Evolutionary conservation across 2,329 filamentous ascomycete genomes (phyloP).

Genomic region (Verticillium nubilum): DNA sequence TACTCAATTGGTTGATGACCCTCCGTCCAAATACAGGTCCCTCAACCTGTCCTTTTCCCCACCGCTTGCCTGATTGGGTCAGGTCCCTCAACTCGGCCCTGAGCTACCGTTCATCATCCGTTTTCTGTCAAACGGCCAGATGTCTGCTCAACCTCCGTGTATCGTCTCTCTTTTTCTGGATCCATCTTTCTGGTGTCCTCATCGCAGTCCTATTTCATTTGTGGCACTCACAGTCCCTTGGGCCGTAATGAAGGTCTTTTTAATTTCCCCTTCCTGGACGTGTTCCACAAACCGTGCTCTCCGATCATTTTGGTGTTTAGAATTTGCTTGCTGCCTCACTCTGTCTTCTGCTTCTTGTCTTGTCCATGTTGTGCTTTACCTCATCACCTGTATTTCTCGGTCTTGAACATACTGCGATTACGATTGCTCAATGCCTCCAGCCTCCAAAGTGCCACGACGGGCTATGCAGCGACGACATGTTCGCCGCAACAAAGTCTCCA

Average conservation of each 20-base stretch:
- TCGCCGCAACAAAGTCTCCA: not conserved
- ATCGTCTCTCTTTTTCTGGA: not conserved
- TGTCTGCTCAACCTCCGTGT: not conserved
- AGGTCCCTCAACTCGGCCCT: slow-evolving; percentile 1
- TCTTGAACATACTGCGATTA: not conserved
- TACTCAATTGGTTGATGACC: not conserved
- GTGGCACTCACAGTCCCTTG: not conserved
- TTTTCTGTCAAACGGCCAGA: not conserved
- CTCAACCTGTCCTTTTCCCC: not conserved
- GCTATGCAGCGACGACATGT: slow-evolving; percentile 1
- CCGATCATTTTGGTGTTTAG: not conserved
- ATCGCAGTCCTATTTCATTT: not conserved
- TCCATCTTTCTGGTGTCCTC: not conserved
- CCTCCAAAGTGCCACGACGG: not conserved
- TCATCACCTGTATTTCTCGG: not conserved
- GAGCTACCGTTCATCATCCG: not conserved
- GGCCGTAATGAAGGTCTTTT: not conserved
- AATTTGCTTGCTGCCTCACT: not conserved
- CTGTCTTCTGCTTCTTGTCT: not conserved
- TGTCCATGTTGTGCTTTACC: not conserved
- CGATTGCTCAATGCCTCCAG: not conserved
- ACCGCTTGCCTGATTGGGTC: slow-evolving; percentile 1
- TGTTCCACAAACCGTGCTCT: not conserved
- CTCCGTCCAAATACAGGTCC: not conserved
- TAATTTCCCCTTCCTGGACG: not conserved